Percentiles rank a stretch among this genome's conserved stretches.
These are phyloP conservation scores for Pueraria montana DNA, from an alignment of 306 rosid species.

Conservation along the genomic window DNA sequence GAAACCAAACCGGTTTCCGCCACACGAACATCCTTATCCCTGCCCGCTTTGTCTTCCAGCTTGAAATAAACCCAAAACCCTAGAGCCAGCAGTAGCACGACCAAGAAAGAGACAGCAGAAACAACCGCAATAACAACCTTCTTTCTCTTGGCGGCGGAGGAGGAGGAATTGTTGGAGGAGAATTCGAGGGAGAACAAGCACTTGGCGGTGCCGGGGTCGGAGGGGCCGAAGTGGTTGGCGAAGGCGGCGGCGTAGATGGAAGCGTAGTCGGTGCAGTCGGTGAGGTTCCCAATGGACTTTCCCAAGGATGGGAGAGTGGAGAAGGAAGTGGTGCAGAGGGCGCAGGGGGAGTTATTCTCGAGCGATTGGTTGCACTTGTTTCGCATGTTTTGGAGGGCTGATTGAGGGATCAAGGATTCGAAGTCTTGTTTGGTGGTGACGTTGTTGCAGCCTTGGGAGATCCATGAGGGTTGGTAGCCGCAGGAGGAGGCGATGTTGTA, in stretches of 20 bases:
- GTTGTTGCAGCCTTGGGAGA: conserved; percentile 74
- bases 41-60: conserved; percentile 34
- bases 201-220: conserved; percentile 71
- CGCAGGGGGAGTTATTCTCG: conserved; percentile 79
- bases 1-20: conserved; percentile 59
- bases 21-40: conserved; percentile 38
- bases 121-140: conserved; percentile 57
- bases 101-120: conserved; percentile 53
- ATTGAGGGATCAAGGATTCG: conserved; percentile 46
- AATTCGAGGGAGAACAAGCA: conserved; percentile 67
- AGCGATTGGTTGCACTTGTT: conserved; percentile 66
- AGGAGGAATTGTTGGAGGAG: conserved; percentile 27
- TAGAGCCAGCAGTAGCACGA: conserved; percentile 15
- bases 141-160: conserved; percentile 28
- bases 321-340: conserved; percentile 66
- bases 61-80: conserved; percentile 61
- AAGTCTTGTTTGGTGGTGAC: conserved; percentile 67
- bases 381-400: conserved; percentile 25
- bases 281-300: conserved; percentile 61
- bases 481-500: conserved; percentile 49
- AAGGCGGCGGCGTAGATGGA: conserved; percentile 78
- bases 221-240: conserved; percentile 64
- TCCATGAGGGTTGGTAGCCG: conserved; percentile 33
- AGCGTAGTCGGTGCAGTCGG: conserved; percentile 67
- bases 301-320: conserved; percentile 59